Conservation (phyloP, 2,329 filamentous ascomycete genomes). For the Neopestalotiopsis rosae region DNA sequence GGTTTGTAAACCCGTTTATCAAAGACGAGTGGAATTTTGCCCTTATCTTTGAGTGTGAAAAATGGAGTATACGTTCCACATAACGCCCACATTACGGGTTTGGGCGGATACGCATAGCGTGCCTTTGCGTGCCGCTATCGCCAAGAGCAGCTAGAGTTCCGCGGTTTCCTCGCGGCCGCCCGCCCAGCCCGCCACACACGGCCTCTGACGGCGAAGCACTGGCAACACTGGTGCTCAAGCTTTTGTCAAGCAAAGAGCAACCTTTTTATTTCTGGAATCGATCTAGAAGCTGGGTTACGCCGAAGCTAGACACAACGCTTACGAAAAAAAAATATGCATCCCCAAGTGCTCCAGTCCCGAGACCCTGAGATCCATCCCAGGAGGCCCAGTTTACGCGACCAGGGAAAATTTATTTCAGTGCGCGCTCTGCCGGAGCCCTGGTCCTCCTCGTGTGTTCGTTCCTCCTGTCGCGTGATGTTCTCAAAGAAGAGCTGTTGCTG, state of each 20-base stretch:
- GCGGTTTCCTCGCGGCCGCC: not conserved
- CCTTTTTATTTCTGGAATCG: slow-evolving; percentile 5
- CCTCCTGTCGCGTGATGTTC: not conserved
- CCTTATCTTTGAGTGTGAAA: not conserved
- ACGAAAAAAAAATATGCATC: not conserved
- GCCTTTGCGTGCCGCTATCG: not conserved
- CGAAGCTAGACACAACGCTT: slow-evolving; percentile 6
- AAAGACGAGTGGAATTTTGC: not conserved
- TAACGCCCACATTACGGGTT: not conserved
- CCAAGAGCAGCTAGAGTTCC: not conserved
- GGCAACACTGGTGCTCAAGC: not conserved
- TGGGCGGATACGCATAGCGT: not conserved
- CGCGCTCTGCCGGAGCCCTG: not conserved
- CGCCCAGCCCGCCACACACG: too few relatives aligned
- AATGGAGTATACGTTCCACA: slow-evolving; percentile 10
- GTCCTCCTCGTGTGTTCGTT: not conserved
- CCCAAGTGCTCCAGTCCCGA: not conserved
- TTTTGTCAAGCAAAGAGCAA: not conserved
- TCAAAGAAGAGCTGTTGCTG: not conserved
- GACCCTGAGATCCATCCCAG: slow-evolving; percentile 5
- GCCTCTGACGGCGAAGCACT: not conserved
- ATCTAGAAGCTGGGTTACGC: slow-evolving; percentile 10
- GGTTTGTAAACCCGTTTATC: not conserved
- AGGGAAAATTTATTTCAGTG: slow-evolving; percentile 4
- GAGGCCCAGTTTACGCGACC: not conserved